Conservation (phyloP, 148 eudicot genomes). For the Rhododendron molle region DNA sequence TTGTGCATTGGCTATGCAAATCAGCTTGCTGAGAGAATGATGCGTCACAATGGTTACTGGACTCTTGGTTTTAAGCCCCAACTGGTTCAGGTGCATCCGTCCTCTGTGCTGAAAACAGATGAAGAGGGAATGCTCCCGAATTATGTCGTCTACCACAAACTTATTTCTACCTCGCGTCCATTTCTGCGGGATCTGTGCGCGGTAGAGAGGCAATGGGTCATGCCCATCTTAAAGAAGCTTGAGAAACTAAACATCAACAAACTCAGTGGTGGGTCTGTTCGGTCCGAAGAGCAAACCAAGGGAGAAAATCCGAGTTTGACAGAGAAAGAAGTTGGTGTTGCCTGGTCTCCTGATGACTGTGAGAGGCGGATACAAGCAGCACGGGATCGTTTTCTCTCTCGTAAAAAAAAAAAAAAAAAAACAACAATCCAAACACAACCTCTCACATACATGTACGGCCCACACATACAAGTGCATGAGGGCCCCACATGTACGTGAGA, state of each 20-base stretch:
- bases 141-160: constrained; percentile 84
- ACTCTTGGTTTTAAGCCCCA: constrained; percentile 86
- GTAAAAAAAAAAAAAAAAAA: constrained; percentile 23
- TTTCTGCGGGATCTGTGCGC: constrained; percentile 80
- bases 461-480: too few relatives aligned
- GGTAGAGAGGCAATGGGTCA: constrained; percentile 77
- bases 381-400: constrained; percentile 86
- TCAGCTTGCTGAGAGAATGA: constrained; percentile 91
- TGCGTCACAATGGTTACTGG: constrained; percentile 87
- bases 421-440: too few relatives aligned
- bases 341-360: constrained; percentile 40
- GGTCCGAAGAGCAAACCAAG: constrained; percentile 23
- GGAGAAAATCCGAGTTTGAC: constrained; percentile 22
- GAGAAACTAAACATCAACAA: constrained; percentile 56
- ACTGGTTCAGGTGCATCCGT: constrained; percentile 93
- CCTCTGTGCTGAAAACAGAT: constrained; percentile 77
- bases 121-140: constrained; percentile 94
- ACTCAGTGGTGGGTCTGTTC: constrained; percentile 70
- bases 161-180: constrained; percentile 77
- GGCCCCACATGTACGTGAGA: too few relatives aligned
- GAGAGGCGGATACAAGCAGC: constrained; percentile 75
- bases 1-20: constrained; percentile 80
- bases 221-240: constrained; percentile 64
- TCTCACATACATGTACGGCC: too few relatives aligned
- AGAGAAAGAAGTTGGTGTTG: constrained; percentile 27